Evolutionary conservation across 73 alveolate species (phyloP), one percentile per base, ranked within the genome.

Genomic region (Uronychia setigera): DNA sequence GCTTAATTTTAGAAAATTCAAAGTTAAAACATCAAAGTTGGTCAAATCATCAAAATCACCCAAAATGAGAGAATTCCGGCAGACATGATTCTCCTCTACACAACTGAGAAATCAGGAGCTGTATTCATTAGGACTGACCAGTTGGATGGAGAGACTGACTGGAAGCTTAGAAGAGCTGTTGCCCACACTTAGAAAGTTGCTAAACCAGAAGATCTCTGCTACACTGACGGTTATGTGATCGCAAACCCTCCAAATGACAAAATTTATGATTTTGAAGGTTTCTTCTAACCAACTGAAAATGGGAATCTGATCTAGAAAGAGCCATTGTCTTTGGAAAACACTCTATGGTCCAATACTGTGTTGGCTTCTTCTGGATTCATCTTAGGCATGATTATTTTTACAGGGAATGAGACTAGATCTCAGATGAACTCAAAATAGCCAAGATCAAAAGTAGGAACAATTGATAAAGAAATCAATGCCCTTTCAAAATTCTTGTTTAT

Each of bases 61-160:
- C 83, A 92, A 35, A 91, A 96, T 85, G 96, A 96, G 92, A 81
- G 99, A 83, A 92, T 97, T 33, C 99, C 99, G 0, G 99, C 99
- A 67, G 99, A 97, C 93, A 87, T 97, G 96, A 58, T 97, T 14
- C 88, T 97, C 58, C 92, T 97, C 33, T 91, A 92, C 91, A 95
- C 99, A 9, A 91, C 93, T 60, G 98, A 94, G 87, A 92, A 92
- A 87, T 78, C 81, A 46, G 92, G 98, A 1, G 67, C 95, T 29
- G 96, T 93, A 27, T 95, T 95, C 84, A 95, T 97, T 78, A 94
- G 98, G 78, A 97, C 99, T 0, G 99, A 97, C 88, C 96, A 97
- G 86, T 87, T 97, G 29, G 99, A 97, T 93, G 99, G 99, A 30
- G 99, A 97, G 82, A 97, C 99, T 14, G 99, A 97, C 92, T 97